A percentile compares a stretch with the other conserved stretches of the same genome.
These are phyloP conservation scores for Arthroderma uncinatum DNA, from an alignment of 2,329 filamentous ascomycete genomes.

Conservation along the genomic window DNA sequence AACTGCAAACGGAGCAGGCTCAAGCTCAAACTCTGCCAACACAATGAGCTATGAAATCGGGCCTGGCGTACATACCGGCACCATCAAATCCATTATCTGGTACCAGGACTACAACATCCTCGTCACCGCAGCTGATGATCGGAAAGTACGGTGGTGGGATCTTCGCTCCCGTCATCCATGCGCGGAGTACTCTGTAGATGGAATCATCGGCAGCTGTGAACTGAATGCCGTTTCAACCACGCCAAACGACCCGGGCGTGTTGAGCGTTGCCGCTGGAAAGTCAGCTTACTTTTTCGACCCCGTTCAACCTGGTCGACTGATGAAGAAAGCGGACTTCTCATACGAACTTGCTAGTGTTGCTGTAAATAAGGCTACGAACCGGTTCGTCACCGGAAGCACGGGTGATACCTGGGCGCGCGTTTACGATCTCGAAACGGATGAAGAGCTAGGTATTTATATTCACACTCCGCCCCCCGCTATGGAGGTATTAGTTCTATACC, in stretches of 20 bases:
- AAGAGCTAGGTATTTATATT: conserved; percentile 57
- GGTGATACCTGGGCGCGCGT: conserved; percentile 95
- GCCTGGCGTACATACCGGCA: conserved; percentile 66
- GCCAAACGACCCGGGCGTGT: conserved; percentile 55
- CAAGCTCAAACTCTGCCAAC: conserved; percentile 31
- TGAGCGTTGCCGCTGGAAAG: conserved; percentile 90
- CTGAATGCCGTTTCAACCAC: conserved; percentile 58
- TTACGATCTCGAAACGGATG: conserved; percentile 74
- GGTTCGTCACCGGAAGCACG: conserved; percentile 80
- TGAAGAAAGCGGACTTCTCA: conserved; percentile 69
- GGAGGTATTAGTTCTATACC: no score
- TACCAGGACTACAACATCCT: conserved; percentile 76
- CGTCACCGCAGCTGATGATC: conserved; percentile 82
- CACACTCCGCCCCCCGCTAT: not conserved
- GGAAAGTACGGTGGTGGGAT: conserved; percentile 90
- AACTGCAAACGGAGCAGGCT: conserved; percentile 23
- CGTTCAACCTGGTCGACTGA: conserved; percentile 50
- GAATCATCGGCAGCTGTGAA: conserved; percentile 83
- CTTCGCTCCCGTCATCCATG: conserved; percentile 64
- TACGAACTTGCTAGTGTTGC: conserved; percentile 88
- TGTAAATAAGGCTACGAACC: conserved; percentile 67
- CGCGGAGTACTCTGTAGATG: conserved; percentile 66
- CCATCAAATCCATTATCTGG: conserved; percentile 96
- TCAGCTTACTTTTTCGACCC: conserved; percentile 87
- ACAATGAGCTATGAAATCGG: conserved; percentile 77